These are phyloP conservation scores for Aspergillus bridgeri DNA, from an alignment of 495 filamentous ascomycete species.

Conservation along the genomic window DNA sequence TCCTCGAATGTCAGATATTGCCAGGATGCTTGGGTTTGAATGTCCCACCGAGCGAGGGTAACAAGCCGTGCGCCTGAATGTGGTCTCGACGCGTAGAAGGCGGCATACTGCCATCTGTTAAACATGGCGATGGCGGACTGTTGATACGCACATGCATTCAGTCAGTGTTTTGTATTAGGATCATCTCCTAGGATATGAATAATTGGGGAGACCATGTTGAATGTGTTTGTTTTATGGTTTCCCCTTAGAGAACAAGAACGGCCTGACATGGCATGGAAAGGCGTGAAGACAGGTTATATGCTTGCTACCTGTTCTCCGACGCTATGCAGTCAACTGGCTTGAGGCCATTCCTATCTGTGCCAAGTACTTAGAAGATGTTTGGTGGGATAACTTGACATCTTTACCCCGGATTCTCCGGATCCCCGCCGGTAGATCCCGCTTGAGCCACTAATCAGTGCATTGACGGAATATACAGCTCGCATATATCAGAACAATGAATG, in stretches of 20 bases:
- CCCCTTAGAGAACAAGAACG: too few relatives aligned
- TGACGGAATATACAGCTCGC: neutral
- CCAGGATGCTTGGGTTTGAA: neutral
- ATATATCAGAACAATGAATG: neutral
- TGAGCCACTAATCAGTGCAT: neutral
- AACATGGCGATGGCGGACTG: neutral
- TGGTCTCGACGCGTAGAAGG: neutral
- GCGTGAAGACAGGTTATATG: too few relatives aligned
- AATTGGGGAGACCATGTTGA: neutral
- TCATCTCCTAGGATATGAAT: neutral
- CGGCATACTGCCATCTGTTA: neutral
- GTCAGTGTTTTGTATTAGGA: neutral
- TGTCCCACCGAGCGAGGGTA: neutral
- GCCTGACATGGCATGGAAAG: too few relatives aligned
- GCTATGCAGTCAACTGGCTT: too few relatives aligned
- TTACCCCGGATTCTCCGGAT: neutral
- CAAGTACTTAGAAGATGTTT: neutral
- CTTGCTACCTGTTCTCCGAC: too few relatives aligned
- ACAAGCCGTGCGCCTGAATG: neutral
- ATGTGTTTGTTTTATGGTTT: too few relatives aligned
- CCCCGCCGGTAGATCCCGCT: neutral
- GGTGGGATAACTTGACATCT: neutral
- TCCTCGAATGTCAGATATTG: neutral
- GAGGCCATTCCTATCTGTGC: too few relatives aligned
- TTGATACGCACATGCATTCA: neutral